Percentiles rank a stretch among this genome's conserved stretches.
Conservation (phyloP, 768 basidiomycete genomes). For the Amanita phalloides region DNA sequence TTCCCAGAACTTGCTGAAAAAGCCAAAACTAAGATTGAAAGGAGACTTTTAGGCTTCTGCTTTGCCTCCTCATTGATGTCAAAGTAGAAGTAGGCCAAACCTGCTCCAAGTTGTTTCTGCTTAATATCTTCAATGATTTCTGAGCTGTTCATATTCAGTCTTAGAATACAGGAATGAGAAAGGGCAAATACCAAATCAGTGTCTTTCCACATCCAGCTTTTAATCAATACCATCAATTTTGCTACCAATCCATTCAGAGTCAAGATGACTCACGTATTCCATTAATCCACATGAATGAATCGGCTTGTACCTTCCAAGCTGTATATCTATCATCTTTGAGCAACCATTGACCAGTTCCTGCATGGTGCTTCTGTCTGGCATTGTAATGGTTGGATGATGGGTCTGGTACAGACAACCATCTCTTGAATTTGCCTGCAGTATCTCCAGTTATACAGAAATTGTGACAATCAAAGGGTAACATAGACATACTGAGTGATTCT, state of each 20-base stretch:
- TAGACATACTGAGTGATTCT: too few relatives aligned
- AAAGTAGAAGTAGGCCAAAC: conserved; percentile 1
- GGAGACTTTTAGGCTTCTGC: not conserved
- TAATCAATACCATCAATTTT: not conserved
- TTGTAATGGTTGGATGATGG: not conserved
- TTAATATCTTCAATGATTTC: not conserved
- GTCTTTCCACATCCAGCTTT: not conserved
- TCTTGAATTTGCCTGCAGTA: too few relatives aligned
- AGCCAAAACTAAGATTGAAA: not conserved
- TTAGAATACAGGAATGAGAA: not conserved
- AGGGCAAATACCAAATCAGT: not conserved
- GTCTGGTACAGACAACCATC: too few relatives aligned
- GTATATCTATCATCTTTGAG: not conserved
- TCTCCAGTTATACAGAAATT: too few relatives aligned
- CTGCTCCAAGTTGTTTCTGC: not conserved
- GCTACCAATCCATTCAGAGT: not conserved
- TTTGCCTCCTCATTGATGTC: not conserved
- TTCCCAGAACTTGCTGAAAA: not conserved
- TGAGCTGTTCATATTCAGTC: not conserved
- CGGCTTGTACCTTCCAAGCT: conserved; percentile 8
- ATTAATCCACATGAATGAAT: too few relatives aligned
- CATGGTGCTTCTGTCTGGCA: not conserved
- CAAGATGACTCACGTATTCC: too few relatives aligned
- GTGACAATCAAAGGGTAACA: too few relatives aligned
- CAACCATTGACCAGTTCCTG: not conserved